These are phyloP conservation scores for Lipomyces mesembrius DNA, from an alignment of 805 yeast species.

Conservation along the genomic window DNA sequence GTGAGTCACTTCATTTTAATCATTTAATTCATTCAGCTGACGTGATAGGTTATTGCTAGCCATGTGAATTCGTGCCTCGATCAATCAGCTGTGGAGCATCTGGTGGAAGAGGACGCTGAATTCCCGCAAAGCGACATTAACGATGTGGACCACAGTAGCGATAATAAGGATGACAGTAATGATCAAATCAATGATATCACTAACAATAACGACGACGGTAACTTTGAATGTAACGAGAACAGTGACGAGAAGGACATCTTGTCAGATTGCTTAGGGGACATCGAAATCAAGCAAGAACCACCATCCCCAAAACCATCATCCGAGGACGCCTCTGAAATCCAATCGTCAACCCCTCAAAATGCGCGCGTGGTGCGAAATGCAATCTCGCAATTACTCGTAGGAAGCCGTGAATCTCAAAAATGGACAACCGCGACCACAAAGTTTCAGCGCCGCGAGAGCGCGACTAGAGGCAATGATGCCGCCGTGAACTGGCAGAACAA, in stretches of 20 bases:
- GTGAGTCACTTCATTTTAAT: not conserved
- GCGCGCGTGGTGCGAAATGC: not conserved
- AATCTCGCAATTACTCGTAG: slow-evolving; percentile 3
- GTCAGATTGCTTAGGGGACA: not conserved
- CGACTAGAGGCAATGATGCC: not conserved
- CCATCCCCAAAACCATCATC: not conserved
- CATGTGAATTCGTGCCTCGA: slow-evolving; percentile 14
- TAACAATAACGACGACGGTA: too few relatives aligned
- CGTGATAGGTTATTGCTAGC: not conserved
- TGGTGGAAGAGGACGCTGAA: not conserved
- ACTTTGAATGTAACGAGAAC: not conserved
- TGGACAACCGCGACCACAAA: slow-evolving; percentile 12
- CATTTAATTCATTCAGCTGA: not conserved
- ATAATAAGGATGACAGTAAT: not conserved
- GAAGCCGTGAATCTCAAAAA: slow-evolving; percentile 5
- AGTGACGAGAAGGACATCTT: not conserved
- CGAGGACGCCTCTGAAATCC: not conserved
- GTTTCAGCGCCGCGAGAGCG: not conserved
- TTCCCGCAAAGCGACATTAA: not conserved
- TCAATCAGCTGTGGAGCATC: not conserved
- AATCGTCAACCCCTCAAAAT: not conserved
- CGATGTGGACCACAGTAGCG: not conserved
- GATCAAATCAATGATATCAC: not conserved
- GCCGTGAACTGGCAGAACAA: not conserved
- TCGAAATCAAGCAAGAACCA: slow-evolving; percentile 11